Conservation (phyloP, 441 rosid species). For the Adansonia gregorii region DNA sequence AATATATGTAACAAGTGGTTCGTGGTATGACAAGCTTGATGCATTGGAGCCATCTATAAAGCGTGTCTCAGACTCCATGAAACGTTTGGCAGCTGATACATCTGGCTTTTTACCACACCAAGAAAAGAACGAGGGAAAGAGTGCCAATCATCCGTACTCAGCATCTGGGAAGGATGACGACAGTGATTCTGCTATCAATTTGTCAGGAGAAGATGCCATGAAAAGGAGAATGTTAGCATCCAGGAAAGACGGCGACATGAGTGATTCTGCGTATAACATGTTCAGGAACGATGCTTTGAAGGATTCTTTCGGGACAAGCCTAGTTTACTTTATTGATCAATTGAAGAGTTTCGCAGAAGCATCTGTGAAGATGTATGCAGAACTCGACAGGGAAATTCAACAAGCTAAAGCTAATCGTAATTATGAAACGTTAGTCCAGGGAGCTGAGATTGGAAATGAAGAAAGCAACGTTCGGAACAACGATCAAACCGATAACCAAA, state of each 20-base stretch:
- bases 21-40: slow-evolving; percentile 70
- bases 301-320: slow-evolving; percentile 55
- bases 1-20: slow-evolving; percentile 66
- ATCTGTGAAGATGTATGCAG: slow-evolving; percentile 57
- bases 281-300: slow-evolving; percentile 47
- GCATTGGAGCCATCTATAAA: slow-evolving; percentile 45
- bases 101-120: slow-evolving; percentile 63
- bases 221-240: slow-evolving; percentile 50
- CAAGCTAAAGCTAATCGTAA: slow-evolving; percentile 56
- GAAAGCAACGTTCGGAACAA: slow-evolving; percentile 7
- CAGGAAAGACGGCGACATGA: slow-evolving; percentile 40
- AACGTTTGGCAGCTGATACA: slow-evolving; percentile 64
- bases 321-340: slow-evolving; percentile 55
- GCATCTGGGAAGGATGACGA: slow-evolving; percentile 43
- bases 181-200: slow-evolving; percentile 42
- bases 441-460: neutral
- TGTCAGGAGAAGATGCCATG: slow-evolving; percentile 54
- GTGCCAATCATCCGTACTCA: slow-evolving; percentile 29
- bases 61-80: slow-evolving; percentile 66
- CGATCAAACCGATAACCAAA: neutral
- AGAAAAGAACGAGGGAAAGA: slow-evolving; percentile 74
- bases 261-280: slow-evolving; percentile 47
- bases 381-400: slow-evolving; percentile 48
- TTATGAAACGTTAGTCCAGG: slow-evolving; percentile 30
- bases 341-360: slow-evolving; percentile 53